Evolutionary conservation across 2,329 filamentous ascomycete species (phyloP), one percentile per base, ranked within the genome.

Genomic region (Calycina herbarum): DNA sequence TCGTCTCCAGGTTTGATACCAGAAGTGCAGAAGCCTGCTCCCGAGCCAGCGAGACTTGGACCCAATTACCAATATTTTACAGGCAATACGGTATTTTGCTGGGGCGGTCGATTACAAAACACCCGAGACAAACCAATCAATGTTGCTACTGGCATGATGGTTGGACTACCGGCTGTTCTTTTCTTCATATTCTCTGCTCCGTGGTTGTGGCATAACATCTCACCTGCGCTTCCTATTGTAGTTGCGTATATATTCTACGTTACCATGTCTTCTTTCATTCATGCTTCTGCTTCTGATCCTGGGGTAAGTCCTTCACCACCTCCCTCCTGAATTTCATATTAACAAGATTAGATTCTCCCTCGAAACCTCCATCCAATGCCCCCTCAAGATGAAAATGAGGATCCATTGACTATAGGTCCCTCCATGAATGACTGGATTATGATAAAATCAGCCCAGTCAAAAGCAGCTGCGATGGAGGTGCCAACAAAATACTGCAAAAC

Each of bases 401-500:
- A 98, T 75, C 93, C 93, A 5, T 82, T 97, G 48, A 85, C 87
- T 42, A 79, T 96, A 56, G 93, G 91, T 0, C 94, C 94, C 20
- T 88, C 93, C 1, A 95, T 91, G 6, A 98, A 92, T 61, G 93
- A 96, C 77, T 99, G 95, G 95, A 91, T 92, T 7, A 87, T 96
- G 81, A 91, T 98, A 72, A 91, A 94, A 74, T 92, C 93, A 10
- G 86, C 90, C 45, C 89, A 89, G 66, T 82, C 86, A 10, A 81
- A 81, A 33, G 90, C 91, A 38, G 90, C 93, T 8, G 94, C 94
- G 5, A 97, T 99, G 92, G 95, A 99, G 77, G 94, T 99, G 1
- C 95, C 95, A 0, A 94, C 94, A 67, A 98, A 99, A 80, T 97
- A 96, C 80, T 99, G 95, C 85, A 94, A 94, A 76, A 96, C 94